Conservation (phyloP, 148 eudicot species). For the Talinum fruticosum region DNA sequence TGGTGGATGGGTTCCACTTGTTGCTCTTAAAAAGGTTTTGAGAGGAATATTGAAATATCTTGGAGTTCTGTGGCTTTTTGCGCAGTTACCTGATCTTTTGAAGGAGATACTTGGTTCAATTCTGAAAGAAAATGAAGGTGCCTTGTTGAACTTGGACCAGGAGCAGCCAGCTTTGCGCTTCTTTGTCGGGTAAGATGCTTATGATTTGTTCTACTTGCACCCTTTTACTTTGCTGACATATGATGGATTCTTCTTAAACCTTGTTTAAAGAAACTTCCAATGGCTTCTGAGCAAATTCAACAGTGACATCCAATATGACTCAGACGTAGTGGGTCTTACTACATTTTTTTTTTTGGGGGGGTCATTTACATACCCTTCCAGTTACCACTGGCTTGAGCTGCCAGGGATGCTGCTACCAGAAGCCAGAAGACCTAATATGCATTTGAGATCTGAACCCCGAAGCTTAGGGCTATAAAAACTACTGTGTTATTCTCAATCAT, state of each 20-base stretch:
- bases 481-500: too few relatives aligned
- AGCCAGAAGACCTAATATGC: neutral
- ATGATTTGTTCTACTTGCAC: neutral
- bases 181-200: constrained; percentile 84
- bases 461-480: neutral
- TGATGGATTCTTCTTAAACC: neutral
- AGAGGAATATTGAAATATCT: constrained; percentile 93
- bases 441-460: neutral
- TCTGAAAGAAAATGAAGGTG: constrained; percentile 92
- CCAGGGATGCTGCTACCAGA: neutral
- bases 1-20: constrained; percentile 99
- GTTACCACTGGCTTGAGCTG: neutral
- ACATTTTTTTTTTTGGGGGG: neutral
- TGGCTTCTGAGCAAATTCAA: neutral
- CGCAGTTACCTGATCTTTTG: constrained; percentile 90
- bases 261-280: neutral
- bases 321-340: neutral
- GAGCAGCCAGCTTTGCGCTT: constrained; percentile 99
- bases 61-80: constrained; percentile 98
- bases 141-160: constrained; percentile 92
- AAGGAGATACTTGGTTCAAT: constrained; percentile 94
- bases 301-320: neutral
- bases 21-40: constrained; percentile 95
- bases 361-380: neutral
- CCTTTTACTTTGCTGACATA: neutral